phyloP scores from a whole-genome alignment of 2,329 filamentous ascomycete species.

The Chrysosporium keratinophilum region DNA sequence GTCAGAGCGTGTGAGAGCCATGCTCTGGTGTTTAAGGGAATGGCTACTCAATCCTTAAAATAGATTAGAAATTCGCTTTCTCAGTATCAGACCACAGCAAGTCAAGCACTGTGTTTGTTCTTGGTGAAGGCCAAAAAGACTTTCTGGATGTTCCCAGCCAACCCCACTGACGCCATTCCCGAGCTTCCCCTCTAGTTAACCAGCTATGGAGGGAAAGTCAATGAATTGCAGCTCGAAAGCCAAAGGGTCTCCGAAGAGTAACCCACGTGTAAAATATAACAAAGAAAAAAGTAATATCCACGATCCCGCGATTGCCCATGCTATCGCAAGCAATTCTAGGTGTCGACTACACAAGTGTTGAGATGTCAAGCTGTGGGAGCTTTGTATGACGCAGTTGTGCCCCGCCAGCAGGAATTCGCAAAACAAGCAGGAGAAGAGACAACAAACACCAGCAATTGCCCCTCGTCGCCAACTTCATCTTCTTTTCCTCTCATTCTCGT shows the following conservation, averaged over 20 bases:
- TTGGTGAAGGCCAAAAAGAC: neutral
- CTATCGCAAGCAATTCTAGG: neutral
- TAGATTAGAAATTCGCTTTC: neutral
- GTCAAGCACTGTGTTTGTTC: neutral
- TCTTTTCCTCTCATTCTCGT: too few species aligned
- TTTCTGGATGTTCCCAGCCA: neutral
- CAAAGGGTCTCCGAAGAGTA: neutral
- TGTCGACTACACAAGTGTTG: too few species aligned
- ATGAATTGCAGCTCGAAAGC: neutral
- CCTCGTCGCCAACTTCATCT: neutral
- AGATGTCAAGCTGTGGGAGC: neutral
- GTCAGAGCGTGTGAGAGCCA: conserved; percentile 42
- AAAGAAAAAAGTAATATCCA: neutral
- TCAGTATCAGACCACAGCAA: too few species aligned
- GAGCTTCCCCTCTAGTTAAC: neutral
- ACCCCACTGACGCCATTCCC: neutral
- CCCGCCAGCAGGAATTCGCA: conserved; percentile 10
- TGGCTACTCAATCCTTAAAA: neutral
- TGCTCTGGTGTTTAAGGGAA: conserved; percentile 16
- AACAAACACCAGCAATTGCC: neutral
- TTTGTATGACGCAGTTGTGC: conserved; percentile 10
- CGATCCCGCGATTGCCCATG: too few species aligned
- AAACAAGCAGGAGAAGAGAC: neutral
- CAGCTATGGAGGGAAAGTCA: neutral
- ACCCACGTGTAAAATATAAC: neutral